Base-by-base conservation (phyloP, 2,329 filamentous ascomycete species). In the Paecilomyces formosus region DNA sequence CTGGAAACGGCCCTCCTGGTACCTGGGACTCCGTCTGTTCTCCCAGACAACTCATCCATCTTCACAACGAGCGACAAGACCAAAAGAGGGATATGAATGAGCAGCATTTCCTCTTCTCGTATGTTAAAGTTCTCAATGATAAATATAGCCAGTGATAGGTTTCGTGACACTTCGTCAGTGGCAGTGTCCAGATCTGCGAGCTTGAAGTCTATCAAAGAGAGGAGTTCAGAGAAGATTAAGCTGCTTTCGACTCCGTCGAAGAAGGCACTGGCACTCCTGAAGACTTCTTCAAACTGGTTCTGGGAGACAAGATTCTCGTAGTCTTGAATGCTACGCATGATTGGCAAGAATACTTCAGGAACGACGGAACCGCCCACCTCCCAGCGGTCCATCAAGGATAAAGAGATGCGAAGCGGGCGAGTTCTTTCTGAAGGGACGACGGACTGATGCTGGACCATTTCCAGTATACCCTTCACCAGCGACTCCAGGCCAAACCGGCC, bases 301-400 rank as follows among this genome's bases (percentile, higher is more conserved):
- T 88, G 88, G n/a, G 81, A 82, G 0, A 88, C 85, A 55, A 78
- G 79, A 26, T 79, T 76, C 72, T 92, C 87, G 75, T 92, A 97
- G 53, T 81, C 78, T 63, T 88, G 86, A 39, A 96, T 87, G 65
- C 88, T 95, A 69, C 87, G 83, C 65, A 99, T 84, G 26, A 93
- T 87, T 3, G 92, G 89, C 13, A 97, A 79, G 68, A 99, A 97
- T 13, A 97, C 84, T 61, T 91, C 87, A 0, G 92, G 90, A 1
- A 97, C 88, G 53, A 99, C 86, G 18, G 93, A 81, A 1, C 91
- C 91, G 30, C 94, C 94, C 63, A 99, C 93, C 72, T 99, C 94
- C 92, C 92, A 97, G 59, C 92, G 87, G 74, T 99, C 94, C 94
- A 99, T 97, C 56, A 99, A 79, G 15, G 95, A 97, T 2, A 97